Evolutionary conservation across 345 rosid genomes (phyloP).

Genomic region (Aethionema arabicum): DNA sequence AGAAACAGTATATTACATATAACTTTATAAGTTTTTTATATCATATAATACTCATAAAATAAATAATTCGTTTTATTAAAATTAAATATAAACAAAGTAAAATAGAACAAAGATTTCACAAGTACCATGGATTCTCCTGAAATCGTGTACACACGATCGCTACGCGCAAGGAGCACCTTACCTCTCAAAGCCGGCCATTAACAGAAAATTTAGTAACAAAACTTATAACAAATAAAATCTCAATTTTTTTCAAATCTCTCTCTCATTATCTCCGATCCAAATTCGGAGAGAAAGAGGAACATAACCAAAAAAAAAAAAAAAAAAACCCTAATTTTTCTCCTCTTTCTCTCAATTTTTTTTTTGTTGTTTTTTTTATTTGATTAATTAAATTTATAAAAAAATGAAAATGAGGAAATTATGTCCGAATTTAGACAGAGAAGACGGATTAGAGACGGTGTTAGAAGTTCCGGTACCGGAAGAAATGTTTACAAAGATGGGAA

Average conservation of each 20-base stretch:
- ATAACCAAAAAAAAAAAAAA: too few relatives aligned
- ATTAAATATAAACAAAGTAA: too few relatives aligned
- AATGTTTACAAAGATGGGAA: conserved; percentile 51
- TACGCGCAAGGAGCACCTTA: conserved; percentile 56
- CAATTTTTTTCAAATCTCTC: conserved; percentile 10
- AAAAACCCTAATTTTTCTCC: conserved; percentile 24
- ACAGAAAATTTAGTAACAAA: conserved; percentile 13
- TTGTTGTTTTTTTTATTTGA: too few relatives aligned
- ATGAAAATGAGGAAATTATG: conserved; percentile 54
- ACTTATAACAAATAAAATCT: neutral
- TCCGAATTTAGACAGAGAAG: conserved; percentile 51
- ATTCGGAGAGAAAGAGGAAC: conserved; percentile 32
- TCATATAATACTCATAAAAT: neutral
- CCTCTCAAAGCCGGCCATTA: conserved; percentile 33
- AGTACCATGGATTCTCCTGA: conserved; percentile 32
- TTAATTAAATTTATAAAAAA: too few relatives aligned
- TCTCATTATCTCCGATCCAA: conserved; percentile 8
- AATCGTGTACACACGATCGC: conserved; percentile 68
- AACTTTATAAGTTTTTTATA: too few relatives aligned
- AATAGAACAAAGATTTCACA: conserved; percentile 1
- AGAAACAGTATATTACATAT: too few relatives aligned
- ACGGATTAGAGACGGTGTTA: conserved; percentile 54
- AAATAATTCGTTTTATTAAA: too few relatives aligned
- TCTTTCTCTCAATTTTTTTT: neutral
- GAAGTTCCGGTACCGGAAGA: conserved; percentile 65